A percentile compares a stretch with the other conserved stretches of the same genome.
Conservation (phyloP, 2,329 filamentous ascomycete species). For the Phaeosphaeria sp. region DNA sequence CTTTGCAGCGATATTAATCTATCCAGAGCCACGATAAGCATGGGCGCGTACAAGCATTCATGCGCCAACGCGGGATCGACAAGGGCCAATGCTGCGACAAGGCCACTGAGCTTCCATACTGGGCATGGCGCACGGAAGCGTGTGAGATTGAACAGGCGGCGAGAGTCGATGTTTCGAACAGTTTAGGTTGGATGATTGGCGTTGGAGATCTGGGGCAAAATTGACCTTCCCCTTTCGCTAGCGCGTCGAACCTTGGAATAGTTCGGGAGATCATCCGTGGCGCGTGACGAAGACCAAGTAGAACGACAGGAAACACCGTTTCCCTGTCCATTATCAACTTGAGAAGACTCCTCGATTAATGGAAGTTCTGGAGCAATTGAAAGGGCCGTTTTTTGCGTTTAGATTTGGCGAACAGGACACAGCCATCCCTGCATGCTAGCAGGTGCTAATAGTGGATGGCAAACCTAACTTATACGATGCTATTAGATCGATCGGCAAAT, state of each 20-base stretch:
- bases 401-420: too few species aligned
- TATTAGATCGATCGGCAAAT: too few species aligned
- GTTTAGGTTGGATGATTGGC: conserved; percentile 4
- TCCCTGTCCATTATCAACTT: too few species aligned
- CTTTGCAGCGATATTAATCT: conserved; percentile 34
- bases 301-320: too few species aligned
- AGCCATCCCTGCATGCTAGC: too few species aligned
- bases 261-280: background rate
- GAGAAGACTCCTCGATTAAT: background rate
- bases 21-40: conserved; percentile 22
- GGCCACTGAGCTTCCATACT: conserved; percentile 20
- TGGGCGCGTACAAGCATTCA: conserved; percentile 9
- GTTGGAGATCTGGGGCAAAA: conserved; percentile 5
- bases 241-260: background rate
- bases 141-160: conserved; percentile 8
- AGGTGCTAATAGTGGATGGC: too few species aligned
- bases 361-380: too few species aligned
- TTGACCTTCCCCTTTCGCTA: conserved; percentile 14
- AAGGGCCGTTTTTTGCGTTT: too few species aligned
- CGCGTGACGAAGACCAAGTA: background rate
- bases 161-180: conserved; percentile 6
- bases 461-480: too few species aligned
- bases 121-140: conserved; percentile 10
- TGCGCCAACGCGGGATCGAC: conserved; percentile 21
- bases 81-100: conserved; percentile 7